A percentile compares a stretch with the other conserved stretches of the same genome.
Conservation (phyloP, 2,329 filamentous ascomycete species). For the Aspergillus viridinutans region DNA sequence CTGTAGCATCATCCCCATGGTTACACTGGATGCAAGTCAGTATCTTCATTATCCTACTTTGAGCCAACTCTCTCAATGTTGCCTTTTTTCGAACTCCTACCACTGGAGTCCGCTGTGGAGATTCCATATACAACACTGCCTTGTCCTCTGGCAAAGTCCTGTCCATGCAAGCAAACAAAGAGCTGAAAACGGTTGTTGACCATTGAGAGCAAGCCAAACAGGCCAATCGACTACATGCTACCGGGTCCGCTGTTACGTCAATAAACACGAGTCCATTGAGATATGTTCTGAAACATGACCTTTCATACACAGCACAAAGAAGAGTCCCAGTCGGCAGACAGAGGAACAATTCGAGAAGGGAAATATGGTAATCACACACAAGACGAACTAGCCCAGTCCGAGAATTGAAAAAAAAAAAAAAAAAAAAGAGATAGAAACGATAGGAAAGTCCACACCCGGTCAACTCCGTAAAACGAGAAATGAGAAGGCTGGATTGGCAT, state of each 20-base stretch:
- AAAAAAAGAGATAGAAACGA: conserved; percentile 7
- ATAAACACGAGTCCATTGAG: neutral
- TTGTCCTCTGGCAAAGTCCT: neutral
- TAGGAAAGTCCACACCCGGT: neutral
- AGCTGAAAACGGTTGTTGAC: neutral
- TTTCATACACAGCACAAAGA: neutral
- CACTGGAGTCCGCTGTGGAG: neutral
- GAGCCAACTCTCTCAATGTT: neutral
- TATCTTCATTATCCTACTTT: neutral
- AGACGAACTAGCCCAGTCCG: neutral
- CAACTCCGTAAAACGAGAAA: neutral
- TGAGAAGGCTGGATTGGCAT: neutral
- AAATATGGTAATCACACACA: neutral
- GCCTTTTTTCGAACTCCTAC: neutral
- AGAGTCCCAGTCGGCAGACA: neutral
- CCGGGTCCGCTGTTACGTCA: neutral
- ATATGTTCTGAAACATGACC: neutral
- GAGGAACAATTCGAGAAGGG: neutral
- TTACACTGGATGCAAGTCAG: neutral
- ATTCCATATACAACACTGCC: neutral
- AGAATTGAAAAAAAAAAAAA: conserved; percentile 3
- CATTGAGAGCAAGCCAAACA: neutral
- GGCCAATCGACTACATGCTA: neutral
- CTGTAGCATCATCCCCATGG: neutral
- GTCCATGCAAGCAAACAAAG: neutral